Conservation (phyloP, 768 basidiomycete genomes). For the Kwoniella sp. region DNA sequence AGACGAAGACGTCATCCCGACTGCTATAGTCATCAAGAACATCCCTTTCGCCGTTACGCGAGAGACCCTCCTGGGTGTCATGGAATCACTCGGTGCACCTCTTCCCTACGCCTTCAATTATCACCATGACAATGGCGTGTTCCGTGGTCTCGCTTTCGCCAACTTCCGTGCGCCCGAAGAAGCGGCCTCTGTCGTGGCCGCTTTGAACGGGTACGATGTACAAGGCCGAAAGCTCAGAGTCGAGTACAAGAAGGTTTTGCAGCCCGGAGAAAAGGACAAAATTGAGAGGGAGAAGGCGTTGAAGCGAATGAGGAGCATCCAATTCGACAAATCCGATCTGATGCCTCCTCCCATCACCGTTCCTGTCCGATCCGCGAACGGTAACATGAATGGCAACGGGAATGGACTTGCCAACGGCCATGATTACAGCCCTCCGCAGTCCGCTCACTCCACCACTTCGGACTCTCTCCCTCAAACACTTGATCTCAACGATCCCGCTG, state of each 20-base stretch:
- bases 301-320: constrained; percentile 95
- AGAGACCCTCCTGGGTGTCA: constrained; percentile 93
- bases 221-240: constrained; percentile 91
- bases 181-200: constrained; percentile 92
- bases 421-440: constrained; percentile 38
- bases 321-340: constrained; percentile 61
- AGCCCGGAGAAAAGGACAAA: constrained; percentile 97
- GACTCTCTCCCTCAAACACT: constrained; percentile 62
- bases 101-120: constrained; percentile 99
- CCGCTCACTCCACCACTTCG: constrained; percentile 37
- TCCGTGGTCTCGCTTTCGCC: constrained; percentile 96
- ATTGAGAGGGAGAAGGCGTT: constrained; percentile 99
- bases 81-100: constrained; percentile 91
- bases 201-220: constrained; percentile 74
- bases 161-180: constrained; percentile 91
- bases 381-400: constrained; percentile 13
- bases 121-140: constrained; percentile 94
- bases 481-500: constrained; percentile 93
- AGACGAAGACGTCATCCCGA: constrained; percentile 90
- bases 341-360: constrained; percentile 25
- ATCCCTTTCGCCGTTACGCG: constrained; percentile 99
- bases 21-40: constrained; percentile 99
- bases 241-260: constrained; percentile 99
- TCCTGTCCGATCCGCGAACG: constrained; percentile 20
- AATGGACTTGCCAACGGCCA: constrained; percentile 27